Evolutionary conservation across 2,329 filamentous ascomycete species (phyloP).

Genomic region (Chrysoporthe puriensis): DNA sequence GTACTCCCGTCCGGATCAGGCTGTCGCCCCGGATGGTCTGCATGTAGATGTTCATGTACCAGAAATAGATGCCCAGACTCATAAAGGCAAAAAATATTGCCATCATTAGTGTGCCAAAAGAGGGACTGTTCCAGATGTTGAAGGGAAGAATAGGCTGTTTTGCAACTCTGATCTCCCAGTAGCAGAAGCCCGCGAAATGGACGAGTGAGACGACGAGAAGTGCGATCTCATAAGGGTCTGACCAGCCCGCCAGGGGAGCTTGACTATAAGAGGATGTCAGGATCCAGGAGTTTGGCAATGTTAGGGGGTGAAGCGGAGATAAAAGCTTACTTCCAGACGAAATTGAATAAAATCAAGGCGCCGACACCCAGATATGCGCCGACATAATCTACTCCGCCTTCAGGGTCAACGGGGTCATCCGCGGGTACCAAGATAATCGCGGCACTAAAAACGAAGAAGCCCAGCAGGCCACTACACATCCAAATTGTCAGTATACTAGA

Average conservation of each 20-base stretch:
- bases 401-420: conserved; percentile 17
- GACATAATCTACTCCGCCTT: conserved; percentile 3
- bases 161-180: conserved; percentile 25
- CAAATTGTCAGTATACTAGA: background rate
- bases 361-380: conserved; percentile 44
- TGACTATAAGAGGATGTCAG: conserved; percentile 23
- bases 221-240: conserved; percentile 27
- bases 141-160: conserved; percentile 30
- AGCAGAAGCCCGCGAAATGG: conserved; percentile 27
- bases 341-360: conserved; percentile 58
- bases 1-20: conserved; percentile 21
- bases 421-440: background rate
- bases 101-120: conserved; percentile 26
- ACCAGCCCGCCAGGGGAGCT: conserved; percentile 30
- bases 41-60: conserved; percentile 31
- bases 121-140: conserved; percentile 29
- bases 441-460: background rate
- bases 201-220: conserved; percentile 30
- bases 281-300: too few relatives aligned
- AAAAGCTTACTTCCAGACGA: conserved; percentile 53
- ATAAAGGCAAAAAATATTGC: conserved; percentile 29
- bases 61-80: conserved; percentile 30
- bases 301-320: background rate
- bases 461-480: background rate
- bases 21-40: conserved; percentile 27